phyloP scores from a whole-genome alignment of 2,329 filamentous ascomycete species.

The Pseudocercospora ulei region DNA sequence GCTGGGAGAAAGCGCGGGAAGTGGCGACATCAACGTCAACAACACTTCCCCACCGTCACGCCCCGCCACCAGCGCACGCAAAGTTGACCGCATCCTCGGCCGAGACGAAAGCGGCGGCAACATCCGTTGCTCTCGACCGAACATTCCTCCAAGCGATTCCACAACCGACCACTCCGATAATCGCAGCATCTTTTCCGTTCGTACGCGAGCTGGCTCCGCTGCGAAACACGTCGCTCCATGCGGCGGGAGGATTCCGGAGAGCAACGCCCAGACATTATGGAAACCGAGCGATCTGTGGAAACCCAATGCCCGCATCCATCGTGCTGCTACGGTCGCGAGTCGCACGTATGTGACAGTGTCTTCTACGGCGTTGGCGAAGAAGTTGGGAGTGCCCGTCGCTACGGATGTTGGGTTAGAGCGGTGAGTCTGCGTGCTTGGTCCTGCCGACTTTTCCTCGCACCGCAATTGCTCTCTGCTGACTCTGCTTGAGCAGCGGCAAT shows the following conservation, averaged over 20 bases:
- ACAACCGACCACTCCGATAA: background rate
- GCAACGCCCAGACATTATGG: constrained; percentile 2
- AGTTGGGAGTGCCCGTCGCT: constrained; percentile 11
- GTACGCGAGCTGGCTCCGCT: constrained; percentile 3
- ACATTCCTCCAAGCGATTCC: constrained; percentile 4
- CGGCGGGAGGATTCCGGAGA: background rate
- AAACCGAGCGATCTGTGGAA: constrained; percentile 9
- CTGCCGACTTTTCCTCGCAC: background rate
- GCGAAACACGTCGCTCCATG: background rate
- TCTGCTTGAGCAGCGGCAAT: background rate
- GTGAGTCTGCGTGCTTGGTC: background rate
- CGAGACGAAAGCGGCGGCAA: constrained; percentile 4
- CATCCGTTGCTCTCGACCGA: background rate
- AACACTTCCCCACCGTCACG: background rate
- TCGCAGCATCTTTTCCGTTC: constrained; percentile 1
- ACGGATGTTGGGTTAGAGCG: constrained; percentile 2
- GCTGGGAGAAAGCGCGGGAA: background rate
- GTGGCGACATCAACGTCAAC: background rate
- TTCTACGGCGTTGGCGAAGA: constrained; percentile 12
- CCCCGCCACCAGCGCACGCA: constrained; percentile 1
- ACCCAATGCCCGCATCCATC: constrained; percentile 9
- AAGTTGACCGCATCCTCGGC: background rate
- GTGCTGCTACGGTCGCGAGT: background rate
- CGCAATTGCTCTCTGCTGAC: background rate
- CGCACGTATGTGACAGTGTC: constrained; percentile 7